phyloP scores from a whole-genome alignment of 176 grass and related monocot species.

The Ensete glaucum region DNA sequence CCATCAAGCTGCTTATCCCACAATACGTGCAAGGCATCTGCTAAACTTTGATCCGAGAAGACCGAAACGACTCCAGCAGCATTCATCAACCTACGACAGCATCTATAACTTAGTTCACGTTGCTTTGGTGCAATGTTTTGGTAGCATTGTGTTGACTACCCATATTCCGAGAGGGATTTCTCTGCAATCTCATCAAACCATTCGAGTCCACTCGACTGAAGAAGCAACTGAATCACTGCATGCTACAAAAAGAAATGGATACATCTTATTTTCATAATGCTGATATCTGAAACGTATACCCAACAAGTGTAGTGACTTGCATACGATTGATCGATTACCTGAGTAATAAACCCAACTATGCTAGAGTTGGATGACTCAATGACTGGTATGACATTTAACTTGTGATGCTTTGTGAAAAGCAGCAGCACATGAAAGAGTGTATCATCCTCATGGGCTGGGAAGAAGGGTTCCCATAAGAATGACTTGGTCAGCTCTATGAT shows the following conservation, averaged over 20 bases:
- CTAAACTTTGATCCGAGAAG: conserved; percentile 30
- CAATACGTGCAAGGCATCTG: conserved; percentile 25
- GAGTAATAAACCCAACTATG: conserved; percentile 42
- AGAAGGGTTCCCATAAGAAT: conserved; percentile 54
- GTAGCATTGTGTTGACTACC: conserved; percentile 4
- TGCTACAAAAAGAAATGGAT: conserved; percentile 17
- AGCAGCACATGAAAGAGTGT: conserved; percentile 49
- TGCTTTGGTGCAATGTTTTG: background rate
- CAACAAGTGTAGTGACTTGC: background rate
- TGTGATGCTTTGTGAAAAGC: conserved; percentile 47
- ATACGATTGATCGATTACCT: conserved; percentile 9
- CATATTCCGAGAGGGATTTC: conserved; percentile 31
- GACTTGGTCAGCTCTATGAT: conserved; percentile 40
- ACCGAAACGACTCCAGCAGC: background rate
- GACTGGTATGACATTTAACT: conserved; percentile 44
- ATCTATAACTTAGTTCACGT: background rate
- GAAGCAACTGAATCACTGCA: conserved; percentile 45
- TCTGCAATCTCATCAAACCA: conserved; percentile 52
- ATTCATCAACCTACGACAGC: conserved; percentile 7
- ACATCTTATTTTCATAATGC: background rate
- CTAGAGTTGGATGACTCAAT: conserved; percentile 27
- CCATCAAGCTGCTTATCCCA: conserved; percentile 30
- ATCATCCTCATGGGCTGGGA: conserved; percentile 37
- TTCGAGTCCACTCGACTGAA: conserved; percentile 41
- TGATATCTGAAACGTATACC: background rate